A percentile compares a stretch with the other conserved stretches of the same genome.
These are phyloP conservation scores for Geotrichum siamense DNA, from an alignment of 1,139 yeast species.

Conservation along the genomic window DNA sequence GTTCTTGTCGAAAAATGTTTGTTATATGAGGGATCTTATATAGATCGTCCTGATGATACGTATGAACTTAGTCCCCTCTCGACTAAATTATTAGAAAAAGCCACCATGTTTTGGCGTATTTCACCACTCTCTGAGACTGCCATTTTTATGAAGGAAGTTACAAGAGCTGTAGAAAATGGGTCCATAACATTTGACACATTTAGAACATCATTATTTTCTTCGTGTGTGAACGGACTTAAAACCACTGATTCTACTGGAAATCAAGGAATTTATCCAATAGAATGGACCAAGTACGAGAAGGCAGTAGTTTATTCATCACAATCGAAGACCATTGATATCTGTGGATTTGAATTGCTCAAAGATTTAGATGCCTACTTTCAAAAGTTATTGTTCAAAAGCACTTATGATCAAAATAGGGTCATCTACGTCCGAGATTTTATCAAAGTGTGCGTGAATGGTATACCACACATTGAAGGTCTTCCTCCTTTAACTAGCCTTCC, in stretches of 20 bases:
- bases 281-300: slow-evolving; percentile 10
- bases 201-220: slow-evolving; percentile 3
- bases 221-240: slow-evolving; percentile 6
- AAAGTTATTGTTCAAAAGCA: not conserved
- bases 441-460: slow-evolving; percentile 3
- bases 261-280: not conserved
- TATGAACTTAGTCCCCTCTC: slow-evolving; percentile 2
- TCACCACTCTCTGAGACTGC: slow-evolving; percentile 8
- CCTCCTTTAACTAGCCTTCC: slow-evolving; percentile 1
- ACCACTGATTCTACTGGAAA: not conserved
- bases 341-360: slow-evolving; percentile 5
- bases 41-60: not conserved
- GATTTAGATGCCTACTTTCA: slow-evolving; percentile 1
- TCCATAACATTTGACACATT: slow-evolving; percentile 2
- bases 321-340: slow-evolving; percentile 1
- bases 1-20: slow-evolving; percentile 7
- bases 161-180: not conserved
- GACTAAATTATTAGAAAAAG: slow-evolving; percentile 5
- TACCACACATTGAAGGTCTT: slow-evolving; percentile 9
- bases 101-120: slow-evolving; percentile 8
- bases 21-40: not conserved
- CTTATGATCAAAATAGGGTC: not conserved
- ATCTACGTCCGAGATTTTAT: slow-evolving; percentile 2
- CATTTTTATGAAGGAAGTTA: slow-evolving; percentile 5
- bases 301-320: slow-evolving; percentile 6